A percentile compares a stretch with the other conserved stretches of the same genome.
These are phyloP conservation scores for Vitis labrusca DNA, from an alignment of 164 flowering plant species.

Conservation along the genomic window DNA sequence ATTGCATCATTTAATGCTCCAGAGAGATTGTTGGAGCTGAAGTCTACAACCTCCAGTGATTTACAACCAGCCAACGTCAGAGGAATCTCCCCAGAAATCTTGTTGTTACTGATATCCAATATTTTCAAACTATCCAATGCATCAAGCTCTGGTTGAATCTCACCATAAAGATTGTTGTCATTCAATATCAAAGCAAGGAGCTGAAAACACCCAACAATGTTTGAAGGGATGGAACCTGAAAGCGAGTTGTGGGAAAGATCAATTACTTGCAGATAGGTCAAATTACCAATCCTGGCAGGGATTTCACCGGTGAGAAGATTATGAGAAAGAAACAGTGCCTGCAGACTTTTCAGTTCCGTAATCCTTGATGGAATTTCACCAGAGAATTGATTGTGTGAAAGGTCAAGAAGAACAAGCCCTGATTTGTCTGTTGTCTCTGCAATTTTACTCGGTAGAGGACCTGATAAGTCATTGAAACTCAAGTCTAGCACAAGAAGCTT, in stretches of 20 bases:
- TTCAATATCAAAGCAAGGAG: slow-evolving; percentile 70
- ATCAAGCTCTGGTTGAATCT: slow-evolving; percentile 87
- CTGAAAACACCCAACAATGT: slow-evolving; percentile 92
- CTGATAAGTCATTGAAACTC: slow-evolving; percentile 75
- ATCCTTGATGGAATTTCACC: slow-evolving; percentile 68
- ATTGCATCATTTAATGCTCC: slow-evolving; percentile 79
- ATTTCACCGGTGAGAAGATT: slow-evolving; percentile 76
- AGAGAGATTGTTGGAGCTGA: slow-evolving; percentile 76
- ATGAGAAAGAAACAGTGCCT: slow-evolving; percentile 78
- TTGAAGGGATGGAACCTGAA: slow-evolving; percentile 79
- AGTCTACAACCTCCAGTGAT: slow-evolving; percentile 84
- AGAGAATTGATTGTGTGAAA: slow-evolving; percentile 75
- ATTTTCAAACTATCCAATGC: slow-evolving; percentile 84
- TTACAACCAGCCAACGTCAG: slow-evolving; percentile 90
- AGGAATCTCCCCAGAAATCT: slow-evolving; percentile 84
- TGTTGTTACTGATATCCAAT: slow-evolving; percentile 75
- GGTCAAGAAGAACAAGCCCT: slow-evolving; percentile 74
- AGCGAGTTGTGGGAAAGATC: slow-evolving; percentile 77
- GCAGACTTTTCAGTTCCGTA: slow-evolving; percentile 80
- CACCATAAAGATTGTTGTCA: slow-evolving; percentile 80
- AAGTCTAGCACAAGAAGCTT: slow-evolving; percentile 67
- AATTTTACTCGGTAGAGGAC: slow-evolving; percentile 61
- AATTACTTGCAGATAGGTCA: slow-evolving; percentile 86
- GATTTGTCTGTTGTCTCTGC: slow-evolving; percentile 62
- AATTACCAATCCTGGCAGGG: slow-evolving; percentile 81